These are phyloP conservation scores for Phytophthora rubi DNA, from an alignment of 352 stramenopile species.

Conservation along the genomic window DNA sequence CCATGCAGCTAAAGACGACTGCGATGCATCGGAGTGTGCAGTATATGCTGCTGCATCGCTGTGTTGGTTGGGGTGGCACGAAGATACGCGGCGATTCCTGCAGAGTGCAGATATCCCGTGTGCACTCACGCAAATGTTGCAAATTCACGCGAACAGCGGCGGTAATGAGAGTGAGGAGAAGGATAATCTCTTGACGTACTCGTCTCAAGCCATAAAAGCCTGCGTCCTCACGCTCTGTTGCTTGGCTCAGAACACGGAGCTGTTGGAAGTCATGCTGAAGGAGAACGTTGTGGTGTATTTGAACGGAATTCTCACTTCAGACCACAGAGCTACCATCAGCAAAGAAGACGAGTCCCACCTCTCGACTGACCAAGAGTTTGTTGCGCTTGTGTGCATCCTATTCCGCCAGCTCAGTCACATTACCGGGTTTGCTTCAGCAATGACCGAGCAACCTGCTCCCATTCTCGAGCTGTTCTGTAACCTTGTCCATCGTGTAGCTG, in stretches of 20 bases:
- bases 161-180: neutral
- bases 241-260: slow-evolving; percentile 45
- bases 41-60: slow-evolving; percentile 55
- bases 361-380: slow-evolving; percentile 37
- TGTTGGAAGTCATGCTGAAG: slow-evolving; percentile 58
- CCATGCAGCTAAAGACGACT: slow-evolving; percentile 35
- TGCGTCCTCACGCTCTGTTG: slow-evolving; percentile 71
- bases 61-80: slow-evolving; percentile 69
- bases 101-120: slow-evolving; percentile 42
- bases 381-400: slow-evolving; percentile 62
- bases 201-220: slow-evolving; percentile 41
- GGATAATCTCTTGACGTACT: slow-evolving; percentile 22
- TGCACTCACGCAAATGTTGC: slow-evolving; percentile 47
- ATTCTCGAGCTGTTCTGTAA: slow-evolving; percentile 61
- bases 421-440: slow-evolving; percentile 21
- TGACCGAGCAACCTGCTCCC: slow-evolving; percentile 4
- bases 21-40: slow-evolving; percentile 35
- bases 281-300: slow-evolving; percentile 50
- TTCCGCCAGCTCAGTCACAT: slow-evolving; percentile 65
- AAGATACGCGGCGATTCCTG: slow-evolving; percentile 46
- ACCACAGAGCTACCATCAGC: neutral
- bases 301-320: slow-evolving; percentile 37
- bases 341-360: slow-evolving; percentile 8
- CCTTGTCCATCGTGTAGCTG: slow-evolving; percentile 36
- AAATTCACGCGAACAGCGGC: slow-evolving; percentile 15